These are phyloP conservation scores for Hortaea sp. DNA, from an alignment of 2,329 filamentous ascomycete species.

Conservation along the genomic window DNA sequence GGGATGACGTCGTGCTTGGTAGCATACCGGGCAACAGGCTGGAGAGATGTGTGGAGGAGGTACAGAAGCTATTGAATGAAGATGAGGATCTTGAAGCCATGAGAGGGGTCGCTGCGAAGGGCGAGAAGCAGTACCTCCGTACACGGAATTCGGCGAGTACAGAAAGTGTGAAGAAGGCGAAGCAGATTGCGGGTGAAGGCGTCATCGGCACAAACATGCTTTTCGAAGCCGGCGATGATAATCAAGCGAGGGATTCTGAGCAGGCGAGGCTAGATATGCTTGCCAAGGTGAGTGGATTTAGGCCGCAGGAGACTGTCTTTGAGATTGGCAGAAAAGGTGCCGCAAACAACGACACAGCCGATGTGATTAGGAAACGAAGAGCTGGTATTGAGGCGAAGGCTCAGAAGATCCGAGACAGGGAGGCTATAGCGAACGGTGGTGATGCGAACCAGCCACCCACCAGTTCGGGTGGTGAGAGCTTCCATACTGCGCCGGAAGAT, in stretches of 20 bases:
- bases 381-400: slow-evolving; percentile 54
- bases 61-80: slow-evolving; percentile 67
- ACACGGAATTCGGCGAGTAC: slow-evolving; percentile 83
- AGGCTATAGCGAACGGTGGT: slow-evolving; percentile 7
- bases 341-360: slow-evolving; percentile 54
- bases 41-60: slow-evolving; percentile 70
- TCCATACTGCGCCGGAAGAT: slow-evolving; percentile 26
- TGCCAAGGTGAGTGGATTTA: slow-evolving; percentile 76
- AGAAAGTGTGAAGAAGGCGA: slow-evolving; percentile 81
- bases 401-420: slow-evolving; percentile 32
- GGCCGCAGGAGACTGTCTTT: slow-evolving; percentile 91
- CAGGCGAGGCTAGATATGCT: slow-evolving; percentile 76
- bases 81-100: slow-evolving; percentile 63
- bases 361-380: slow-evolving; percentile 64
- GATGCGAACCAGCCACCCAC: slow-evolving; percentile 13
- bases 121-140: slow-evolving; percentile 83
- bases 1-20: slow-evolving; percentile 76
- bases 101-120: slow-evolving; percentile 67
- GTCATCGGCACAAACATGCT: slow-evolving; percentile 67
- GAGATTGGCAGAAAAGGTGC: slow-evolving; percentile 73
- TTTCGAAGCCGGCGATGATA: slow-evolving; percentile 47
- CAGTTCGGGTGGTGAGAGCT: slow-evolving; percentile 16
- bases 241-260: slow-evolving; percentile 51
- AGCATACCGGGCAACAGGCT: slow-evolving; percentile 62
- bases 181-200: slow-evolving; percentile 61